A percentile compares a stretch with the other conserved stretches of the same genome.
phyloP scores from a whole-genome alignment of 1,284 basidiomycete species.

The Meripilus lineatus region DNA sequence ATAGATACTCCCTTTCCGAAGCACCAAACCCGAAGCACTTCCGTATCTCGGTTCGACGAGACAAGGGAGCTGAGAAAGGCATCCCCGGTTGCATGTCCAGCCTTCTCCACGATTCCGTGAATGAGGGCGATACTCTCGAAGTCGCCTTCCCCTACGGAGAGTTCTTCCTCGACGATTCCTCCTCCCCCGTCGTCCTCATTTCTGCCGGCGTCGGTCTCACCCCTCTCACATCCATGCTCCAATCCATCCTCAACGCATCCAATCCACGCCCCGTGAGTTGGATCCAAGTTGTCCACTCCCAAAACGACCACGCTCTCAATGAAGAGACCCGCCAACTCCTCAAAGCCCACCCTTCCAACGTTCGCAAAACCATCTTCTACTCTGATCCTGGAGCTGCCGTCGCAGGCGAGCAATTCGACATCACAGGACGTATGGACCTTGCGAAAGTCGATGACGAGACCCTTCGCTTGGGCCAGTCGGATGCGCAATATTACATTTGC shows the following conservation, averaged over 20 bases:
- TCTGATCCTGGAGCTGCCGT: slow-evolving; percentile 13
- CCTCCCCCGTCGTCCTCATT: too few species aligned
- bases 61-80: too few species aligned
- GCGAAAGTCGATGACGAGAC: slow-evolving; percentile 9
- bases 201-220: too few species aligned
- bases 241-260: slow-evolving; percentile 13
- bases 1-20: too few species aligned
- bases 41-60: too few species aligned
- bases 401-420: slow-evolving; percentile 16
- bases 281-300: slow-evolving; percentile 20
- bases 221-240: too few species aligned
- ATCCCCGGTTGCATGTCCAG: too few species aligned
- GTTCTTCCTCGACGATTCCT: too few species aligned
- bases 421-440: slow-evolving; percentile 17
- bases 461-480: slow-evolving; percentile 15
- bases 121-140: too few species aligned
- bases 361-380: slow-evolving; percentile 17
- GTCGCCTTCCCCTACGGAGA: too few species aligned
- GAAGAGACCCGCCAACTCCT: slow-evolving; percentile 14
- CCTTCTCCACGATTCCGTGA: too few species aligned
- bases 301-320: slow-evolving; percentile 16
- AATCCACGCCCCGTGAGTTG: slow-evolving; percentile 16
- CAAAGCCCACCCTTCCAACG: slow-evolving; percentile 10
- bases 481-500: slow-evolving; percentile 22
- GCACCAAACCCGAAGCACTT: too few species aligned